These are phyloP conservation scores for Erythrobasidium hasegawianum DNA, from an alignment of 1,284 basidiomycete species.

Conservation along the genomic window DNA sequence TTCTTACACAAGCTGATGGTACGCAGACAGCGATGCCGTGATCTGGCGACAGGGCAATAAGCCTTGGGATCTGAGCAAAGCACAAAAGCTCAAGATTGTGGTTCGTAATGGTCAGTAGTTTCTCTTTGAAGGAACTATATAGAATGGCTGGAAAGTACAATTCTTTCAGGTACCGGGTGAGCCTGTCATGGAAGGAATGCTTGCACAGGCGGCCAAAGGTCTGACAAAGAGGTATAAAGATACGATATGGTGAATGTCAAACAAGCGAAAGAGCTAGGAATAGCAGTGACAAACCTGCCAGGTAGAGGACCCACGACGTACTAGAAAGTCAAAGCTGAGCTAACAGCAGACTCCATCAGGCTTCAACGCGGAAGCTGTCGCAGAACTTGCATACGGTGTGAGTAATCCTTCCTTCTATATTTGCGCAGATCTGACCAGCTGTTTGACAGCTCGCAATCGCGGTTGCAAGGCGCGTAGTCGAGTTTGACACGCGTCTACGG, in stretches of 20 bases:
- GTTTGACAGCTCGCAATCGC: conserved; percentile 21
- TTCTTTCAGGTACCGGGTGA: conserved; percentile 28
- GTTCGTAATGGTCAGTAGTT: conserved; percentile 38
- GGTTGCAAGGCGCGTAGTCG: conserved; percentile 27
- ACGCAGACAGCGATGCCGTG: conserved; percentile 26
- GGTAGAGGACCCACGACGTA: too few relatives aligned
- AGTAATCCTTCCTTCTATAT: too few relatives aligned
- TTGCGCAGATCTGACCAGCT: too few relatives aligned
- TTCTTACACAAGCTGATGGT: not conserved
- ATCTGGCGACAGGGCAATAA: conserved; percentile 28
- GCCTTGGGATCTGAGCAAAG: conserved; percentile 39
- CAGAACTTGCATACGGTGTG: conserved; percentile 41
- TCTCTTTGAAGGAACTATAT: too few relatives aligned
- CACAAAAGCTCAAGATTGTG: conserved; percentile 36
- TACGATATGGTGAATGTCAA: conserved; percentile 44
- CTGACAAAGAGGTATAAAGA: too few relatives aligned
- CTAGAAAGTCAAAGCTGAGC: too few relatives aligned
- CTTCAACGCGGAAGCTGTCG: conserved; percentile 43
- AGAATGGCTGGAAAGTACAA: too few relatives aligned
- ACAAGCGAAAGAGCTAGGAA: conserved; percentile 16
- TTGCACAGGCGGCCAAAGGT: too few relatives aligned
- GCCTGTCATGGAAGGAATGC: too few relatives aligned
- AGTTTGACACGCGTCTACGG: conserved; percentile 36
- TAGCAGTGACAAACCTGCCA: conserved; percentile 42
- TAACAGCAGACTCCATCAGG: conserved; percentile 28